Evolutionary conservation across 306 rosid species (phyloP).

Genomic region (Erythrophleum fordii): DNA sequence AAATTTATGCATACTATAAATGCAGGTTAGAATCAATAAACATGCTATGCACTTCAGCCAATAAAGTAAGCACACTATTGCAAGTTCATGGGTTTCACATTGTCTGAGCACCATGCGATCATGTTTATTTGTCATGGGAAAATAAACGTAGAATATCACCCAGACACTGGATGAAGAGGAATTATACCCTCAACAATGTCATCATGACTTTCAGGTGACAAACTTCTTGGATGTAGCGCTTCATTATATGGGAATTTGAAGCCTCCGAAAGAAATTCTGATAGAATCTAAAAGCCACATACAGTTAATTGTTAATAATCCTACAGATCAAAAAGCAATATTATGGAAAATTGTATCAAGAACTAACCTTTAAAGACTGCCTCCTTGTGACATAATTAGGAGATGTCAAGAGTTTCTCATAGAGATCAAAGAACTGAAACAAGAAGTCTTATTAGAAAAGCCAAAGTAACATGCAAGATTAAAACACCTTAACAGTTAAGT

Average conservation of each 20-base stretch:
- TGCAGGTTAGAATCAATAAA: conserved; percentile 10
- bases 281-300: conserved; percentile 74
- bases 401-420: conserved; percentile 87
- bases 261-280: conserved; percentile 88
- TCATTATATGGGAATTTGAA: conserved; percentile 88
- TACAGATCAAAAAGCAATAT: conserved; percentile 19
- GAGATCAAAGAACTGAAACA: conserved; percentile 82
- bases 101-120: conserved; percentile 7
- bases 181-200: conserved; percentile 83
- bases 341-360: conserved; percentile 32
- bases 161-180: conserved; percentile 27
- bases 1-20: background rate
- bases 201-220: conserved; percentile 83
- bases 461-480: conserved; percentile 32
- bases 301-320: conserved; percentile 34
- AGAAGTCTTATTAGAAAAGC: conserved; percentile 49
- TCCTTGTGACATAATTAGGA: conserved; percentile 93
- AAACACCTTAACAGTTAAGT: conserved; percentile 30
- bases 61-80: background rate
- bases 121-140: conserved; percentile 27
- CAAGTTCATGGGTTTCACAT: background rate
- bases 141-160: conserved; percentile 16
- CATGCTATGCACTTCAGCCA: conserved; percentile 12
- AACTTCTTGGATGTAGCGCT: conserved; percentile 88
- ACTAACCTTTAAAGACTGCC: conserved; percentile 95